Base-by-base conservation (phyloP, 345 rosid genomes). In the Ceriops tagal region DNA sequence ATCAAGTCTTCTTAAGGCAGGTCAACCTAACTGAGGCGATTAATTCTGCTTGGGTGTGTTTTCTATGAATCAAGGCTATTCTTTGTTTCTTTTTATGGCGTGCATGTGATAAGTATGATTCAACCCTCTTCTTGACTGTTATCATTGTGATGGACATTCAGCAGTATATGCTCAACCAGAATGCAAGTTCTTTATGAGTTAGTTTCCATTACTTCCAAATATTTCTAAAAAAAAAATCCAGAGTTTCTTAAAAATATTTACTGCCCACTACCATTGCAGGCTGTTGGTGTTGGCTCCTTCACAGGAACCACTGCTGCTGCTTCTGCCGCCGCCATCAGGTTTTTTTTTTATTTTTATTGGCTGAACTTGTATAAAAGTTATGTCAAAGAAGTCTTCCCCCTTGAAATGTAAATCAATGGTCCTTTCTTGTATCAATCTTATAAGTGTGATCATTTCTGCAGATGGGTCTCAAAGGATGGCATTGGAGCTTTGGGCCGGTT, bases 381-480 rank as follows among this genome's bases (percentile, higher is more conserved):
- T 34, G 51, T 22, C 22, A 68, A 21, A 20, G 11, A 28, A 5
- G n/a, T 43, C 5, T 59, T 30, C 39, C n/a, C 3, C 61, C 43
- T n/a, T 58, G 27, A 52, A 32, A 59, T 53, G 26, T 65, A 64
- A 64, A 21, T 22, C 31, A 59, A 20, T 69, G 51, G 59, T 62
- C 19, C 67, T 72, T 18, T 58, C 47, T 63, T 73, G 24, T 61
- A 62, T 28, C 79, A 68, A 76, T 69, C 49, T 69, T 47, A 15
- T 69, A 51, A 51, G 53, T 71, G 22, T 67, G n/a, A 68, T 77
- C 68, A 63, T 71, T 78, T 79, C 69, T 80, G 75, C 83, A 91
- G 98, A 88, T 93, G 98, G 98, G 96, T 93, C 47, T 87, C 96
- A 51, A 93, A 93, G 86, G 98, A 93, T 83, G 97, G 98, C 78